Percentiles rank a stretch among this genome's conserved stretches.
Evolutionary conservation across 371 early-diverging fungal species (phyloP).

Genomic region (Mucor racemosus): DNA sequence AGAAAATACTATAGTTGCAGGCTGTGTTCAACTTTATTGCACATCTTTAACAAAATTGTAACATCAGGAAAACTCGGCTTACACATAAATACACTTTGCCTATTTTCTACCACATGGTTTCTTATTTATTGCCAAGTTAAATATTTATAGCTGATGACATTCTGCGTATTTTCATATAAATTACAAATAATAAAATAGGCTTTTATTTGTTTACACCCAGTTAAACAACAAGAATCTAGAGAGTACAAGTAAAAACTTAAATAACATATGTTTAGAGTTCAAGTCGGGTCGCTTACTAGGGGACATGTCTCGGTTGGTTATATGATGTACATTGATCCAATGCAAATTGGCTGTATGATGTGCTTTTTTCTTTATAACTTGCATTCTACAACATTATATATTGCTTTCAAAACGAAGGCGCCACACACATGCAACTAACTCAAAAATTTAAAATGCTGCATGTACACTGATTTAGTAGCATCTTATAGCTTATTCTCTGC

Average conservation of each 20-base stretch:
- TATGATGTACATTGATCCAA: not conserved
- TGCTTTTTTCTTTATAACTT: not conserved
- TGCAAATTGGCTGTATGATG: not conserved
- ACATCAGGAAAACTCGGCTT: conserved; percentile 9
- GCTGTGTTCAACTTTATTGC: conserved; percentile 1
- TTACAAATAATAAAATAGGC: not conserved
- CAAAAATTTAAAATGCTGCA: not conserved
- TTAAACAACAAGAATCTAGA: not conserved
- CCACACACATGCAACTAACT: not conserved
- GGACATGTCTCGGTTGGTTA: not conserved
- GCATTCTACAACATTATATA: not conserved
- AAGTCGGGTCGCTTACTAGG: conserved; percentile 4
- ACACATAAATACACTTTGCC: conserved; percentile 3
- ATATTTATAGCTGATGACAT: not conserved
- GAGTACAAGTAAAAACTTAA: not conserved
- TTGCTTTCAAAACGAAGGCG: not conserved
- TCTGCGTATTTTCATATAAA: not conserved
- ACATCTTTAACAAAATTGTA: not conserved
- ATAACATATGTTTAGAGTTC: not conserved
- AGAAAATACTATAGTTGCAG: not conserved
- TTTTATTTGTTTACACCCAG: not conserved
- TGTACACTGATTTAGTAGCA: not conserved
- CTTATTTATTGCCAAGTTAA: not conserved
- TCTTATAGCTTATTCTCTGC: not conserved
- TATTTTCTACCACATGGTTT: conserved; percentile 13